Percentiles rank a stretch among this genome's conserved stretches.
Conservation (phyloP, 352 stramenopile genomes). For the Phytophthora palmivora region DNA sequence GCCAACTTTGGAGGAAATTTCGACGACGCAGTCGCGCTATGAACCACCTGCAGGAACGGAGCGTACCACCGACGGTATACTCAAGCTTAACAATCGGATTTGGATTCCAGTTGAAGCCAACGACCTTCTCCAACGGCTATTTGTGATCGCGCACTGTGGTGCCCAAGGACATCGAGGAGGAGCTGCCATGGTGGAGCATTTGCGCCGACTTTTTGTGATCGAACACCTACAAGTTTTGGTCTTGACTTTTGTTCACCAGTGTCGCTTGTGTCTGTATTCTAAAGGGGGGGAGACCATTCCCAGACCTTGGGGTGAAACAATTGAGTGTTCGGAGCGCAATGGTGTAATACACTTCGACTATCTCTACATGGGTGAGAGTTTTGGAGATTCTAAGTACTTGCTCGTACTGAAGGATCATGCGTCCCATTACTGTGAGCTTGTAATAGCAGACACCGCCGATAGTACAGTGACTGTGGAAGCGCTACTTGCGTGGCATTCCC, state of each 20-base stretch:
- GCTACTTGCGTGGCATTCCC: conserved; percentile 24
- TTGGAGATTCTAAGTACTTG: no score
- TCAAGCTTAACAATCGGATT: neutral
- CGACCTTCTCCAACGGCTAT: neutral
- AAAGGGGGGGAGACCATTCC: no score
- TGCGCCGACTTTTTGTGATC: conserved; percentile 1
- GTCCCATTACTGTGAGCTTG: no score
- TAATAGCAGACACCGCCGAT: neutral
- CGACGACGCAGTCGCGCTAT: no score
- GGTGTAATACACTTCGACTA: no score
- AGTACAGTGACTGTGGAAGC: conserved; percentile 11
- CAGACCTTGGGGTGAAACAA: no score
- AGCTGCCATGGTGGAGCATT: neutral
- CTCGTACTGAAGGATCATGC: no score
- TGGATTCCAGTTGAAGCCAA: neutral
- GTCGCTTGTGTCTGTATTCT: conserved; percentile 17
- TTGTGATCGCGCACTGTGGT: neutral
- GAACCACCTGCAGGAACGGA: neutral
- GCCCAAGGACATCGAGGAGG: conserved; percentile 7
- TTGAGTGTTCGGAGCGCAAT: no score
- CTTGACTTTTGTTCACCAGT: neutral
- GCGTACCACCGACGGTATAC: no score
- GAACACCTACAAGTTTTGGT: neutral
- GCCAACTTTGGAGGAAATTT: neutral
- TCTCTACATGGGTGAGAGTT: no score